Evolutionary conservation across 2,329 filamentous ascomycete species (phyloP), one percentile per base, ranked within the genome.

Genomic region (Aspergillus sp.): DNA sequence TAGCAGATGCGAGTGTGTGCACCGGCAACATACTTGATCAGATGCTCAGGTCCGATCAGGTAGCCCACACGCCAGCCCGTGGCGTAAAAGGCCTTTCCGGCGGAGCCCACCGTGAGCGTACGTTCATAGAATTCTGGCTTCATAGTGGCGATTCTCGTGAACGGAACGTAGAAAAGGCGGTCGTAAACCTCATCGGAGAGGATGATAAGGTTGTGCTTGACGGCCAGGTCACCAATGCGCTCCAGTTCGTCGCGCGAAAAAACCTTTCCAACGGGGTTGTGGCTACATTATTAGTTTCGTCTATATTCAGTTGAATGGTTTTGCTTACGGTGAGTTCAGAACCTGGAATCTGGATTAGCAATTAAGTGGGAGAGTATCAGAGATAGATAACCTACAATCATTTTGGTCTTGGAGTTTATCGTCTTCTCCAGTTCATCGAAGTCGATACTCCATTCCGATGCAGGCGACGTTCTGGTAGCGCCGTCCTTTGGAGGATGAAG

Each of bases 1-100:
- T 95, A 99, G 81, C 95, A 98, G 71, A 99, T 98, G 53, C 93
- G 86, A 0, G 93, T 98, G 74, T 99, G 95, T 1, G 95, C 95
- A 17, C 91, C 91, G 11, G 90, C 86, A 34, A 96, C 93, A 72
- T 96, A 90, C 72, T 96, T 89, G 77, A 98, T 92, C 52, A 98
- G 81, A 60, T 96, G 85, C 53, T 91, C 85, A 0, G 90, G 91
- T 0, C 95, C 95, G 70, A 98, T 95, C 38, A 99, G 81, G 87
- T 93, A 99, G 55, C 95, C 90, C 64, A 98, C 93, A 57, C 95
- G 88, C 95, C 95, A 99, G 48, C 95, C 95, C 0, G 95, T 99
- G 56, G 91, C 91, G 71, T 98, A 98, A 76, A 99, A 99, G 80
- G 95, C 96, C 83, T 99, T 99, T 67, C 95, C 95, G 1, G 92